A percentile compares a stretch with the other conserved stretches of the same genome.
phyloP scores from a whole-genome alignment of 2,329 filamentous ascomycete species.

The Sodiomyces alkalinus region DNA sequence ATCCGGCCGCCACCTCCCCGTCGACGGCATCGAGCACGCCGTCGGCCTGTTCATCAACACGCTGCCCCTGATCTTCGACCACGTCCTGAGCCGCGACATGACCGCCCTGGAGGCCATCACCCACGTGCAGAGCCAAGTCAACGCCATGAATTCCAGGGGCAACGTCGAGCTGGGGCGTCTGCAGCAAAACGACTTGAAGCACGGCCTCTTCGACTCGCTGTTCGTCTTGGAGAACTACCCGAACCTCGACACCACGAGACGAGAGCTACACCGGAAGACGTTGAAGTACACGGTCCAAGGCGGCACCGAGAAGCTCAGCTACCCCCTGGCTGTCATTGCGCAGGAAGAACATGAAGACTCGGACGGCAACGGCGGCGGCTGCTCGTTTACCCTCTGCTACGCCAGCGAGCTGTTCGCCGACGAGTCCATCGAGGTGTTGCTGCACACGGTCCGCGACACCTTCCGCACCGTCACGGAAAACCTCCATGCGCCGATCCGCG shows the following conservation, averaged over 20 bases:
- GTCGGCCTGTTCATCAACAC: constrained; percentile 10
- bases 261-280: too few relatives aligned
- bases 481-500: too few relatives aligned
- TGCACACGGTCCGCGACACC: too few relatives aligned
- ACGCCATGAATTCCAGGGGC: constrained; percentile 1
- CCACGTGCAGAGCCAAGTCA: not conserved
- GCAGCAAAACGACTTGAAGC: constrained; percentile 1
- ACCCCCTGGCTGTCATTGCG: too few relatives aligned
- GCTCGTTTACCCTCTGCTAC: too few relatives aligned
- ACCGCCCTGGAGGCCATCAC: constrained; percentile 1
- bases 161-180: constrained; percentile 2
- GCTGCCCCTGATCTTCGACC: too few relatives aligned
- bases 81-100: not conserved
- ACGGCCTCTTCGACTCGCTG: too few relatives aligned
- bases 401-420: too few relatives aligned
- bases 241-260: too few relatives aligned
- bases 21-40: constrained; percentile 9
- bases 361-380: not conserved
- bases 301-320: constrained; percentile 1
- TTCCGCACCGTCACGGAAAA: too few relatives aligned
- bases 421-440: too few relatives aligned
- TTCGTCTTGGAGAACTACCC: too few relatives aligned
- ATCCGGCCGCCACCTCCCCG: constrained; percentile 11
- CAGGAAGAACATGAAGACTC: not conserved
- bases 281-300: constrained; percentile 1